A percentile compares a stretch with the other conserved stretches of the same genome.
phyloP scores from a whole-genome alignment of 495 filamentous ascomycete genomes.

The Lophiotrema nucula region DNA sequence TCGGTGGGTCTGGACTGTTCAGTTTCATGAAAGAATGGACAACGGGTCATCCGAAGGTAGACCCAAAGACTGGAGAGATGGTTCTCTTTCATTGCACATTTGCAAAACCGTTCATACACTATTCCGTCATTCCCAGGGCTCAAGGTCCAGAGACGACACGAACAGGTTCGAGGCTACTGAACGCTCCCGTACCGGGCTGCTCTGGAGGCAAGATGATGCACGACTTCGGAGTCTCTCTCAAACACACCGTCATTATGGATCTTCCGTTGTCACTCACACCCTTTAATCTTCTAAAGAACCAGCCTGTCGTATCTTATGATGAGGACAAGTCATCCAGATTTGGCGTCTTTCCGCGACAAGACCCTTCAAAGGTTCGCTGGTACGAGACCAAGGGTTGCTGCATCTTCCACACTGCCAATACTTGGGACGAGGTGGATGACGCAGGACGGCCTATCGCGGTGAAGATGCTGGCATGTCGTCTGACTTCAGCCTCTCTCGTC shows the following conservation, averaged over 20 bases:
- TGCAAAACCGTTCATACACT: slow-evolving; percentile 61
- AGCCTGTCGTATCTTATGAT: slow-evolving; percentile 57
- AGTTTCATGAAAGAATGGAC: slow-evolving; percentile 66
- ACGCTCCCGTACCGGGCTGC: slow-evolving; percentile 54
- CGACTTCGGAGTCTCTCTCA: slow-evolving; percentile 62
- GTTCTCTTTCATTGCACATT: slow-evolving; percentile 63
- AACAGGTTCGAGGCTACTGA: slow-evolving; percentile 36
- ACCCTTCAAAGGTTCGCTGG: slow-evolving; percentile 56
- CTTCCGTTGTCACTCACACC: slow-evolving; percentile 63
- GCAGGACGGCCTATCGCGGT: slow-evolving; percentile 41
- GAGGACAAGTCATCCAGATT: slow-evolving; percentile 53
- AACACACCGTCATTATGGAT: slow-evolving; percentile 64
- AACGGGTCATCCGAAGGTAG: slow-evolving; percentile 65
- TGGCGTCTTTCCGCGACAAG: slow-evolving; percentile 60
- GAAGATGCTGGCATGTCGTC: slow-evolving; percentile 61
- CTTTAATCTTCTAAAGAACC: slow-evolving; percentile 52
- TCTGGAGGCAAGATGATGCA: slow-evolving; percentile 68
- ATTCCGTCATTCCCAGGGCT: slow-evolving; percentile 54
- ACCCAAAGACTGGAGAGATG: slow-evolving; percentile 58
- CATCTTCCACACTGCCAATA: slow-evolving; percentile 68
- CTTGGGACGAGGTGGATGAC: slow-evolving; percentile 51
- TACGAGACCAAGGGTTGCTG: slow-evolving; percentile 63
- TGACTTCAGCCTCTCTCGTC: slow-evolving; percentile 58
- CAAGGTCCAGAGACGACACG: background rate
- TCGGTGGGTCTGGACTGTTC: slow-evolving; percentile 53